Conservation (phyloP, 768 basidiomycete species). For the Scleroderma bovista region DNA sequence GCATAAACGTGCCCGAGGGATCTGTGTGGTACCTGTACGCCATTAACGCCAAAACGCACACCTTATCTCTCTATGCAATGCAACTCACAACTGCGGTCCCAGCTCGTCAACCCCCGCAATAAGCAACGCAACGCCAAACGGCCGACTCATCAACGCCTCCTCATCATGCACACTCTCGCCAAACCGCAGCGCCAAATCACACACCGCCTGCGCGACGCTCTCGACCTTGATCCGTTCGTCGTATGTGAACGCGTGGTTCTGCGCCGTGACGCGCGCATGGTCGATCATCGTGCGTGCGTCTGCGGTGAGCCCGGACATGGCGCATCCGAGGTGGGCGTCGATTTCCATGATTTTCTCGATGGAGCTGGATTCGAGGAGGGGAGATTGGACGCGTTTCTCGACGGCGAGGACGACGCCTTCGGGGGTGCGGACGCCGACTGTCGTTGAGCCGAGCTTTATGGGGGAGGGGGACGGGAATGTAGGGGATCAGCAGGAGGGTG, state of each 20-base stretch:
- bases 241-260: conserved; percentile 95
- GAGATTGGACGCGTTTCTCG: conserved; percentile 98
- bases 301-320: conserved; percentile 96
- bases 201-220: conserved; percentile 96
- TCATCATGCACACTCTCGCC: conserved; percentile 99
- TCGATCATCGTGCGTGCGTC: conserved; percentile 99
- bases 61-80: background rate
- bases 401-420: conserved; percentile 91
- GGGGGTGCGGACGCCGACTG: conserved; percentile 89
- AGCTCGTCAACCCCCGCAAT: conserved; percentile 97
- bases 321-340: conserved; percentile 91
- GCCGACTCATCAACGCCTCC: conserved; percentile 98
- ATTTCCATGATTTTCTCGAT: conserved; percentile 99
- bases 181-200: conserved; percentile 93
- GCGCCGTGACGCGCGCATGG: conserved; percentile 94
- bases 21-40: conserved; percentile 88
- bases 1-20: conserved; percentile 95
- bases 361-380: conserved; percentile 88
- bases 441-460: conserved; percentile 92
- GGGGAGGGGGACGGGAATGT: background rate
- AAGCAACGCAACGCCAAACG: conserved; percentile 95
- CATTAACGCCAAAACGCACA: conserved; percentile 1
- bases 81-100: conserved; percentile 87
- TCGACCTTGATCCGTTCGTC: conserved; percentile 97
- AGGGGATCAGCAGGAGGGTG: background rate